phyloP scores from a whole-genome alignment of 2,329 filamentous ascomycete genomes.

The Trichophyton verrucosum region DNA sequence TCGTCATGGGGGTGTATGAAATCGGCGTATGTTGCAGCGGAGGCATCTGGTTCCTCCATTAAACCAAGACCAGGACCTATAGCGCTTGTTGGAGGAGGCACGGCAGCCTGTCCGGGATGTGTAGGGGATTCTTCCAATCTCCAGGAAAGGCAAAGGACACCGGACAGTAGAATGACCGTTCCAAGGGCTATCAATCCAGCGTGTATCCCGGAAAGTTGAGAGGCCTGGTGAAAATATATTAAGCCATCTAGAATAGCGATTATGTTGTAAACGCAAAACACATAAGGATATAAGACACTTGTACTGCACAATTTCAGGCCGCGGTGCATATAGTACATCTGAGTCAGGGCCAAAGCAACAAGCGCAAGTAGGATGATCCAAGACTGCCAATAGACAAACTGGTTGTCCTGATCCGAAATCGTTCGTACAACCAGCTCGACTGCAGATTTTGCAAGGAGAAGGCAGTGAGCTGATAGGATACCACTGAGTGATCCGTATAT shows the following conservation, averaged over 20 bases:
- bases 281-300: conserved; percentile 87
- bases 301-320: conserved; percentile 92
- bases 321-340: conserved; percentile 89
- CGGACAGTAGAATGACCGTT: conserved; percentile 70
- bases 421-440: conserved; percentile 88
- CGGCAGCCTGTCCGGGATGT: conserved; percentile 20
- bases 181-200: conserved; percentile 66
- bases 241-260: conserved; percentile 93
- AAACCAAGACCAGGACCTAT: conserved; percentile 74
- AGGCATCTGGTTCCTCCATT: conserved; percentile 44
- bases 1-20: conserved; percentile 23
- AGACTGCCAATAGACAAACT: conserved; percentile 90
- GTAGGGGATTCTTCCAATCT: conserved; percentile 57
- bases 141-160: conserved; percentile 88
- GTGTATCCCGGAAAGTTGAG: conserved; percentile 61
- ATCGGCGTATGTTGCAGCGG: conserved; percentile 17
- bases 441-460: conserved; percentile 89
- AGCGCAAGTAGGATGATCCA: conserved; percentile 82
- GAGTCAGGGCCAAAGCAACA: conserved; percentile 67
- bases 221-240: conserved; percentile 89
- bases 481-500: conserved; percentile 83
- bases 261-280: conserved; percentile 99
- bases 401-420: conserved; percentile 71
- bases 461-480: conserved; percentile 82
- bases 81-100: conserved; percentile 45